Evolutionary conservation across 306 rosid species (phyloP), one percentile per base, ranked within the genome.

Genomic region (Lagenaria siceraria): DNA sequence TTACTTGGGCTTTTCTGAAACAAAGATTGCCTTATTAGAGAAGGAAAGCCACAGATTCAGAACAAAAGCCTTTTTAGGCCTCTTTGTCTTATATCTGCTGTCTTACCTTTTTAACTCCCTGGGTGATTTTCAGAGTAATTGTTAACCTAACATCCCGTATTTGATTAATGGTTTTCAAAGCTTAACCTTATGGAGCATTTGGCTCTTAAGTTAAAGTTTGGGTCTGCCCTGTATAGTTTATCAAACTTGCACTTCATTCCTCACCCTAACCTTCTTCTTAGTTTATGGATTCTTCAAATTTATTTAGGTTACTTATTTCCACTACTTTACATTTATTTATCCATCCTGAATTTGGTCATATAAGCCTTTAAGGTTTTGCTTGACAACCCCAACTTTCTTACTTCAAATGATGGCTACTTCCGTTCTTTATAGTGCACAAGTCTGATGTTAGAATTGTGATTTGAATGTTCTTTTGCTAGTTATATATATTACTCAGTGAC

Each of bases 1-100:
- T 54, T 72, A 48, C 49, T 64, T 64, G 59, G 76, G 76, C 60
- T 72, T 73, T 49, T 54, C 31, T 31, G 62, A 73, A 52, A 69
- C 55, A 29, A 51, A 73, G 58, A 73, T 25, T 73, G 77, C 29
- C 40, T 51, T 49, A 52, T 52, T 31, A 73, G 77, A 49, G 61
- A 73, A 51, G 24, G 27, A 17, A 52, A 29, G 77, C 46, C 62
- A 51, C 46, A 73, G 60, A 52, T 73, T 52, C 29, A 49, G 77
- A 73, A 31, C 78, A 10, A 18, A 6, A 33, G 78, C 14, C 68
- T 75, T 15, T 75, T 9, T 35, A 33, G 78, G 78, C 54, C 65
- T 3, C 35, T 31, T 63, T 36, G 51, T 18, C 15, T 54, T 51
- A 6, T 49, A 49, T 74, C 64, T 74, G 49, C 11, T 75, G 78